Percentiles rank a stretch among this genome's conserved stretches.
phyloP scores from a whole-genome alignment of 768 basidiomycete genomes.

The Mycena indigotica region DNA sequence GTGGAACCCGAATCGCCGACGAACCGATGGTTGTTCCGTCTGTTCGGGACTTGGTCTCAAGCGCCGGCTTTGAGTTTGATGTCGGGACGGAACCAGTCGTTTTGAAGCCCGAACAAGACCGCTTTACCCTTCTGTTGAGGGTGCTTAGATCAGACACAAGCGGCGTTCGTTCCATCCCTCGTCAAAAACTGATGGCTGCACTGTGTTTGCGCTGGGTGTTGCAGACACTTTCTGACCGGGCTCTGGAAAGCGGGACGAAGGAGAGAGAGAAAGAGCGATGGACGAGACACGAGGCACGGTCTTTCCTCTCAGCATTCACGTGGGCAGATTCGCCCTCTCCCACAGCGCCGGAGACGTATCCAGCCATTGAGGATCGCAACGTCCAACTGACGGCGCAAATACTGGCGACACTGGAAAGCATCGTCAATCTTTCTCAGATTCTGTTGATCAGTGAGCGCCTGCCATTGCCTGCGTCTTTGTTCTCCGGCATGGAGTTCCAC shows the following conservation, averaged over 20 bases:
- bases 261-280: conserved; percentile 71
- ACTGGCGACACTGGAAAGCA: conserved; percentile 57
- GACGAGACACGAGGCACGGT: conserved; percentile 63
- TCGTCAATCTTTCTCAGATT: conserved; percentile 62
- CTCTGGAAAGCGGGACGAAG: conserved; percentile 51
- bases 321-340: conserved; percentile 22
- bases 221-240: conserved; percentile 50
- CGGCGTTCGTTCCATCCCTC: conserved; percentile 47
- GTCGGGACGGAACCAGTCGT: conserved; percentile 46
- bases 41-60: conserved; percentile 49
- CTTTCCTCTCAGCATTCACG: conserved; percentile 57
- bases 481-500: conserved; percentile 69
- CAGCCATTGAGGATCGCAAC: conserved; percentile 56
- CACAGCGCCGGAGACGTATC: conserved; percentile 23
- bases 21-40: conserved; percentile 58
- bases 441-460: conserved; percentile 55
- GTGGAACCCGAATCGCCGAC: conserved; percentile 63
- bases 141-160: conserved; percentile 57
- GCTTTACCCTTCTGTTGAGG: conserved; percentile 57
- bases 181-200: conserved; percentile 49
- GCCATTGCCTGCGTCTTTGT: conserved; percentile 45
- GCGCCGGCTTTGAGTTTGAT: conserved; percentile 31
- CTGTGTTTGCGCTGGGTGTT: conserved; percentile 69
- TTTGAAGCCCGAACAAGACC: conserved; percentile 49
- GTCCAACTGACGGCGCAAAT: conserved; percentile 71